These are phyloP conservation scores for Echites panduratus DNA, from an alignment of 257 asterid genomes.

Conservation along the genomic window DNA sequence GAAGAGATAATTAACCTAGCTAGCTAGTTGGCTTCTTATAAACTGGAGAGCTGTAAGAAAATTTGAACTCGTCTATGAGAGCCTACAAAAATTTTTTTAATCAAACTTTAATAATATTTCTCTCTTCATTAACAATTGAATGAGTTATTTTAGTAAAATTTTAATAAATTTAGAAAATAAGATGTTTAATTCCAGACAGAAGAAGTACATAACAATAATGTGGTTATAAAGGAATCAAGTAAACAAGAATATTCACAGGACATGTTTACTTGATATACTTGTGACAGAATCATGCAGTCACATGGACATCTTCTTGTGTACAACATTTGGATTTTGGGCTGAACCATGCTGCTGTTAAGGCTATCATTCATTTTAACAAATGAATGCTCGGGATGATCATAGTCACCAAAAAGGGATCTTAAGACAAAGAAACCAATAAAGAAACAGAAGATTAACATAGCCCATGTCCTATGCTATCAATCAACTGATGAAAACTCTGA, in stretches of 20 bases:
- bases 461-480: neutral
- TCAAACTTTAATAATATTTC: no score
- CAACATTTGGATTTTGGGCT: neutral
- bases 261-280: neutral
- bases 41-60: neutral
- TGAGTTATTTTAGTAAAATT: no score
- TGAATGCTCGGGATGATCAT: neutral
- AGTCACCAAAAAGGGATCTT: neutral
- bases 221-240: no score
- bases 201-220: no score
- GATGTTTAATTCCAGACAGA: no score
- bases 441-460: neutral
- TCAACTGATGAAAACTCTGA: conserved; percentile 27
- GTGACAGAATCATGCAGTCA: neutral
- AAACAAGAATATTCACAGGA: no score
- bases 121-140: no score
- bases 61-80: neutral
- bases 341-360: neutral
- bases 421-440: neutral
- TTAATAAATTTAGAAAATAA: no score
- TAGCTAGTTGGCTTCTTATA: no score
- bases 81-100: no score
- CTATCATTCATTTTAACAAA: neutral
- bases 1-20: neutral
- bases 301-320: neutral